A percentile compares a stretch with the other conserved stretches of the same genome.
These are phyloP conservation scores for Penicillium lagena DNA, from an alignment of 495 filamentous ascomycete genomes.

Conservation along the genomic window DNA sequence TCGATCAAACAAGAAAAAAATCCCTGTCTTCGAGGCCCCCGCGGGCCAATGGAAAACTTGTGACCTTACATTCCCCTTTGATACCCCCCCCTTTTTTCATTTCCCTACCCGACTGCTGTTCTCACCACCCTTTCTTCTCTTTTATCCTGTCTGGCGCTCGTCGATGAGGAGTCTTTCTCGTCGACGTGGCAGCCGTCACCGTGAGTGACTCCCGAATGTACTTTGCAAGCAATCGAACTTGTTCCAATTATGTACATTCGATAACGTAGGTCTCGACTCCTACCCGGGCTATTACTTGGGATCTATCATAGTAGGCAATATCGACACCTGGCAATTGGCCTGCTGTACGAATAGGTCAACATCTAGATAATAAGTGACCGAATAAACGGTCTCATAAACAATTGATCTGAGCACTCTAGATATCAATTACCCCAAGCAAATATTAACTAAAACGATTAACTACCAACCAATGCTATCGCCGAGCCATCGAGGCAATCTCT, in stretches of 20 bases:
- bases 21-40: constrained; percentile 11
- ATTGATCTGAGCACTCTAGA: too few relatives aligned
- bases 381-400: too few relatives aligned
- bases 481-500: constrained; percentile 11
- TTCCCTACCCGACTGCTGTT: constrained; percentile 2
- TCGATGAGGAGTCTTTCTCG: constrained; percentile 10
- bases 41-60: constrained; percentile 13
- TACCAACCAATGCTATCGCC: neutral
- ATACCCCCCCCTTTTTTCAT: constrained; percentile 16
- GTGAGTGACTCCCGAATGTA: constrained; percentile 16
- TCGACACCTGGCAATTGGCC: too few relatives aligned
- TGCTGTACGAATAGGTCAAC: too few relatives aligned
- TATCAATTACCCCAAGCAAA: too few relatives aligned
- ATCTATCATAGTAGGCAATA: too few relatives aligned
- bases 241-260: too few relatives aligned
- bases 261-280: too few relatives aligned
- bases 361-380: too few relatives aligned
- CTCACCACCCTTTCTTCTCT: constrained; percentile 1
- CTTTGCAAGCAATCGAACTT: constrained; percentile 3
- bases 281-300: too few relatives aligned
- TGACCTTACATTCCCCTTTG: constrained; percentile 12
- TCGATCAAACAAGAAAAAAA: constrained; percentile 23
- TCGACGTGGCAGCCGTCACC: constrained; percentile 38
- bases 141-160: constrained; percentile 31
- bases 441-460: too few relatives aligned